Evolutionary conservation across 257 asterid genomes (phyloP), one percentile per base, ranked within the genome.

Genomic region (Solanum medicagineum): DNA sequence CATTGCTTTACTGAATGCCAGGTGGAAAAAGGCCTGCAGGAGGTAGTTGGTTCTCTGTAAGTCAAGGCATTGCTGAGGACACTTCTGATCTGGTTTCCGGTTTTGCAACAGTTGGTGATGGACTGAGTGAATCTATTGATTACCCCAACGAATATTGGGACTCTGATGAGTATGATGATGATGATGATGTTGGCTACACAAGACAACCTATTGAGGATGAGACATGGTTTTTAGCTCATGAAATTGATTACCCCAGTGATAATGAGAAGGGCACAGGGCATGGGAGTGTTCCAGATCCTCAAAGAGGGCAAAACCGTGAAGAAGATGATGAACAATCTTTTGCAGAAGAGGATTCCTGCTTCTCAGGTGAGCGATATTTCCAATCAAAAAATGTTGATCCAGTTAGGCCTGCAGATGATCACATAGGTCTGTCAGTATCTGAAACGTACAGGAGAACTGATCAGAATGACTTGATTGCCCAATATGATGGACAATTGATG

Each of bases 181-280:
- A 96, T 65, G 98, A 96, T 17, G 99, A 95, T 88, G 97, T 94
- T 29, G 99, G 99, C 73, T 97, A 95, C 87, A 97, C 91, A 92
- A 94, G 99, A 85, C 98, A 95, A 89, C 99, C 98, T 87, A 97
- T 97, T 84, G 98, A 97, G 90, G 99, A 97, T 20, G 99, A 97
- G 90, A 87, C 95, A 84, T 97, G 98, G 98, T 97, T 97, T 93
- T 88, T 97, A 87, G 99, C 98, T 7, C 98, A 97, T 88, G 99
- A 97, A 91, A 91, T 97, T 84, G 99, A 96, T 89, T 96, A 94
- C 87, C 98, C 98, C 24, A 96, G 99, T 71, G 99, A 95, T 91
- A 94, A 94, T 81, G 98, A 95, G 87, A 97, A 97, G 91, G 98
- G 92, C 44, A 90, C 95, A 55, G 96, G 91, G 40, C 97, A 92